These are phyloP conservation scores for Odontarrhena argentea DNA, from an alignment of 345 rosid genomes.

Conservation along the genomic window DNA sequence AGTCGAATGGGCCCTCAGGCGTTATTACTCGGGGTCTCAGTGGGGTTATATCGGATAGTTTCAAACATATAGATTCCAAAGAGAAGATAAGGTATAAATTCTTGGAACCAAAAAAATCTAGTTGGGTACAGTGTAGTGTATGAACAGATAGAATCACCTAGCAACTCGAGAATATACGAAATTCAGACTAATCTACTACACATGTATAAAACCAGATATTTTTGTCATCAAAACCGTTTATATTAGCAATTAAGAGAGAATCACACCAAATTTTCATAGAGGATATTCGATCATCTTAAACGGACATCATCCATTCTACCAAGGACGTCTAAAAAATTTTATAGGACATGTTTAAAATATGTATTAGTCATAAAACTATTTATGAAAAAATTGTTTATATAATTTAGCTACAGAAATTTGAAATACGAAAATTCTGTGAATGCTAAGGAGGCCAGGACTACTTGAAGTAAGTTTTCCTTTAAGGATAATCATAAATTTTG, in stretches of 20 bases:
- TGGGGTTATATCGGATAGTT: conserved; percentile 35
- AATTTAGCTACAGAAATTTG: background rate
- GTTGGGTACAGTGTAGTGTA: background rate
- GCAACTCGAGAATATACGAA: conserved; percentile 7
- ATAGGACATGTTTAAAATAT: too few relatives aligned
- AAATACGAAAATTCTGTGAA: background rate
- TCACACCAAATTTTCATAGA: too few relatives aligned
- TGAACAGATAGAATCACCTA: conserved; percentile 18
- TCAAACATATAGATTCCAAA: conserved; percentile 36
- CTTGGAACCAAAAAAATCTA: background rate
- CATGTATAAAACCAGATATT: too few relatives aligned
- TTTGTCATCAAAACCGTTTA: too few relatives aligned
- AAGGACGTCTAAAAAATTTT: too few relatives aligned
- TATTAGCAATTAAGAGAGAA: too few relatives aligned
- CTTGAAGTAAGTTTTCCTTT: background rate
- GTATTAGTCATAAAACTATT: too few relatives aligned
- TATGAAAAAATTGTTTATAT: background rate
- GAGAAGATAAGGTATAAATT: conserved; percentile 37
- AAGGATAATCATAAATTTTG: background rate
- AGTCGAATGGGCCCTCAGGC: conserved; percentile 28
- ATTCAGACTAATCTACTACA: background rate
- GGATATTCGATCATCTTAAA: too few relatives aligned
- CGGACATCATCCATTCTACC: too few relatives aligned
- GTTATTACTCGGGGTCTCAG: conserved; percentile 33
- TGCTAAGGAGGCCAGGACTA: background rate